Evolutionary conservation across 371 early-diverging fungal species (phyloP), one percentile per base, ranked within the genome.

Genomic region (Mucor lusitanicus): DNA sequence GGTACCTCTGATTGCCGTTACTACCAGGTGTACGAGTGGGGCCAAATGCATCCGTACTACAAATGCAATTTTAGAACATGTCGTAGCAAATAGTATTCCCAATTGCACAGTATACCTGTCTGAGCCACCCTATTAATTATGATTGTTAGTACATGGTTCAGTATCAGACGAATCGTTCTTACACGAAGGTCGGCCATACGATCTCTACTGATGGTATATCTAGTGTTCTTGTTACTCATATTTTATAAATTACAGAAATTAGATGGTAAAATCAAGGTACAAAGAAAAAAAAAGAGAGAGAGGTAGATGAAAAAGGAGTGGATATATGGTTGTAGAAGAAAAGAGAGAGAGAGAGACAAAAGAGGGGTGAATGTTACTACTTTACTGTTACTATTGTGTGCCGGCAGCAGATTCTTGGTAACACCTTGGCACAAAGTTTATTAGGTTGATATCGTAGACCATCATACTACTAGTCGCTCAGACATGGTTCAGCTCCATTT

Each of bases 21-120:
- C 40, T 64, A 3, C 60, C 68, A 50, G 76, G 68, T 37, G 66
- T 53, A 35, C 76, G 64, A 8, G 69, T 54, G 30, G 76, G 76
- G n/a, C 76, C 76, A 61, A 76, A 76, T 57, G 65, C 76, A 60
- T 76, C 76, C 25, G 71, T 74, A 28, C 74, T 74, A 60, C 42
- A 55, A 19, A 58, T 19, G 40, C 5, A 40, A 48, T 19, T 21
- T 39, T 23, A 32, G 15, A 48, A 39, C n/a, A n/a, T n/a, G 19
- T 6, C 3, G 13, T 40, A 37, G 37, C 48, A 39, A 27, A 40
- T 12, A 3, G 42, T 13, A 27, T 46, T n/a, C 28, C 3, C 11
- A 46, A n/a, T 46, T 40, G 40, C 17, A 17, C 0, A 40, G 40
- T 64, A n/a, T n/a, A 72, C 72, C 72, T 72, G 27, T 72, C 72